phyloP scores from a whole-genome alignment of 2,329 filamentous ascomycete species.

The Fusarium fracticaudum region DNA sequence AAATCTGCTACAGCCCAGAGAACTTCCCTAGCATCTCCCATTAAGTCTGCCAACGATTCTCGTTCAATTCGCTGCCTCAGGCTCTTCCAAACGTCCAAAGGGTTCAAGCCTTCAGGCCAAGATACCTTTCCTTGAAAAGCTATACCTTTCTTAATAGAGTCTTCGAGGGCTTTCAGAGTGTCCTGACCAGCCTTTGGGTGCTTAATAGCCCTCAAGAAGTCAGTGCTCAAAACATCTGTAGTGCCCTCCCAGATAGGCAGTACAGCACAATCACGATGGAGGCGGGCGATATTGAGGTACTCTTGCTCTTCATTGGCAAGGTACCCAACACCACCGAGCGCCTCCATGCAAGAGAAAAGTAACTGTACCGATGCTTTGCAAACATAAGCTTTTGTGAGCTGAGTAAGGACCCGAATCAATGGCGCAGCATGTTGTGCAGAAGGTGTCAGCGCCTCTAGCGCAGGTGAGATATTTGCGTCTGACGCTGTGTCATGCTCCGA shows the following conservation, averaged over 20 bases:
- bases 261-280: slow-evolving; percentile 72
- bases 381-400: slow-evolving; percentile 67
- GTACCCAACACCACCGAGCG: slow-evolving; percentile 73
- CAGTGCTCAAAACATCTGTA: slow-evolving; percentile 72
- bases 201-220: slow-evolving; percentile 59
- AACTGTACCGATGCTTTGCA: slow-evolving; percentile 61
- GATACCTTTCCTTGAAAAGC: slow-evolving; percentile 38
- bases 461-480: slow-evolving; percentile 13
- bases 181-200: slow-evolving; percentile 52
- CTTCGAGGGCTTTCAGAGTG: slow-evolving; percentile 55
- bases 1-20: slow-evolving; percentile 57
- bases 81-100: slow-evolving; percentile 51
- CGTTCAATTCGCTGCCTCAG: slow-evolving; percentile 51
- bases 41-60: slow-evolving; percentile 50
- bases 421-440: slow-evolving; percentile 47
- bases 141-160: slow-evolving; percentile 47
- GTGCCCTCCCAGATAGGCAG: slow-evolving; percentile 78
- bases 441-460: slow-evolving; percentile 47
- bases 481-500: slow-evolving; percentile 55
- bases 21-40: slow-evolving; percentile 57
- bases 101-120: slow-evolving; percentile 42
- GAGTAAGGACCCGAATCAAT: slow-evolving; percentile 67
- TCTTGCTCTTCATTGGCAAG: slow-evolving; percentile 70
- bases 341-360: slow-evolving; percentile 69
- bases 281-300: slow-evolving; percentile 71